These are phyloP conservation scores for Tinospora cordifolia DNA, from an alignment of 164 flowering plant genomes.

Conservation along the genomic window DNA sequence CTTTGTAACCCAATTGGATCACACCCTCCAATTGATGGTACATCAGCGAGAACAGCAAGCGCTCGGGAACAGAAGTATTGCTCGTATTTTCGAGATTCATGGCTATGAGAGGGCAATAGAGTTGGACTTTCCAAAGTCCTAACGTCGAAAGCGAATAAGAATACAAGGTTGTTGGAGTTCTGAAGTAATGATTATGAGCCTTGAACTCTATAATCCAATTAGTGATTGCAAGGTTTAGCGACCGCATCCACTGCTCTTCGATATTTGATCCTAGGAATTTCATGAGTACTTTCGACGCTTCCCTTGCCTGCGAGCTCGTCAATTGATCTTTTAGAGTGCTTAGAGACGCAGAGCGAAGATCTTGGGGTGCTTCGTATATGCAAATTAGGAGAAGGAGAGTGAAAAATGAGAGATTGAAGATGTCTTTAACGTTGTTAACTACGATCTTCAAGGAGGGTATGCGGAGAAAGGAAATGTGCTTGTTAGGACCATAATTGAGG, in stretches of 20 bases:
- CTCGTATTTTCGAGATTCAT: conserved; percentile 55
- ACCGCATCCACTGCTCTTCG: conserved; percentile 86
- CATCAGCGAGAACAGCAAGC: conserved; percentile 54
- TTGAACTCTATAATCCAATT: conserved; percentile 57
- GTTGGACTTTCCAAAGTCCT: conserved; percentile 85
- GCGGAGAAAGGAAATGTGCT: conserved; percentile 20
- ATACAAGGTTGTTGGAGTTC: conserved; percentile 55
- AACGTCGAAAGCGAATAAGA: conserved; percentile 51
- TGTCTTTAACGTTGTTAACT: conserved; percentile 31
- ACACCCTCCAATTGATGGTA: conserved; percentile 86
- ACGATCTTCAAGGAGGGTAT: conserved; percentile 30
- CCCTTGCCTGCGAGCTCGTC: conserved; percentile 29
- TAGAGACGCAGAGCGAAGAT: conserved; percentile 48
- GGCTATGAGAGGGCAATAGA: conserved; percentile 76
- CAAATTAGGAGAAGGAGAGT: conserved; percentile 53
- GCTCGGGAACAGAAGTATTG: conserved; percentile 33
- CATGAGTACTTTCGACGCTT: conserved; percentile 54
- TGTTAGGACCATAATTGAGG: conserved; percentile 43
- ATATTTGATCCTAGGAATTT: conserved; percentile 60
- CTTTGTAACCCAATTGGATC: conserved; percentile 58
- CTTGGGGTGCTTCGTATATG: conserved; percentile 76
- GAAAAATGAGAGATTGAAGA: conserved; percentile 54
- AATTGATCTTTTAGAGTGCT: conserved; percentile 37
- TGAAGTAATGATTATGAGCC: conserved; percentile 18
- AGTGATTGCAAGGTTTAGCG: conserved; percentile 76